Evolutionary conservation across 192 early-diverging fungal species (phyloP), one percentile per base, ranked within the genome.

Genomic region (Allomyces javanicus): DNA sequence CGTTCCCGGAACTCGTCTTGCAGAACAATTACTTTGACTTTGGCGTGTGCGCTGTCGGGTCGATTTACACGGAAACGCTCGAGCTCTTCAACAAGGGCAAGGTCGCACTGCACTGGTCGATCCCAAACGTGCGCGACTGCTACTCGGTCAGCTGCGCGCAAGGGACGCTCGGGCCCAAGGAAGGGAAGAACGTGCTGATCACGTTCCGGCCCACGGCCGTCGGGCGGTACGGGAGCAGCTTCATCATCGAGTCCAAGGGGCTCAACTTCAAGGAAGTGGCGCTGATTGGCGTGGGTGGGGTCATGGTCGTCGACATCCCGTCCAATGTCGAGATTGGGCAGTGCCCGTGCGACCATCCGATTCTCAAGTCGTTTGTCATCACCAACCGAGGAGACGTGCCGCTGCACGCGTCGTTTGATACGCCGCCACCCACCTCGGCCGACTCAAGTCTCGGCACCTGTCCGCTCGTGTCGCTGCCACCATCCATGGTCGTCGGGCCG

Each of bases 261-360:
- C 77, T 84, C 14, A 81, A 79, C 55, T 82, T 82, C 72, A 85
- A 84, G 67, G 83, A 85, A 67, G 71, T 85, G 19, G 76, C 76
- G 12, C 69, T 84, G 19, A 71, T 82, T 9, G 83, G 83, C 21
- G 70, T 85, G 40, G 83, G 83, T n/a, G 83, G 81, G 10, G 40
- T 33, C 7, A 72, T 84, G 71, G 75, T 73, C 27, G 64, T 85
- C n/a, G 81, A 85, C 40, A 74, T 81, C 24, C 83, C 83, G 3
- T 24, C 69, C 17, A 44, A 33, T 43, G 25, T 81, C 21, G 68
- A 80, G 25, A 45, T 85, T 21, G 83, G 83, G 77, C 72, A 68
- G 66, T 79, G 76, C 71, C 79, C 81, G 27, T 83, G 73, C 67
- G 75, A 75, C 63, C 68, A 81, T 17, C 64, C 69, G 19, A 71